A percentile compares a stretch with the other conserved stretches of the same genome.
Conservation (phyloP, 2,329 filamentous ascomycete genomes). For the Apiospora rasikravindrae region DNA sequence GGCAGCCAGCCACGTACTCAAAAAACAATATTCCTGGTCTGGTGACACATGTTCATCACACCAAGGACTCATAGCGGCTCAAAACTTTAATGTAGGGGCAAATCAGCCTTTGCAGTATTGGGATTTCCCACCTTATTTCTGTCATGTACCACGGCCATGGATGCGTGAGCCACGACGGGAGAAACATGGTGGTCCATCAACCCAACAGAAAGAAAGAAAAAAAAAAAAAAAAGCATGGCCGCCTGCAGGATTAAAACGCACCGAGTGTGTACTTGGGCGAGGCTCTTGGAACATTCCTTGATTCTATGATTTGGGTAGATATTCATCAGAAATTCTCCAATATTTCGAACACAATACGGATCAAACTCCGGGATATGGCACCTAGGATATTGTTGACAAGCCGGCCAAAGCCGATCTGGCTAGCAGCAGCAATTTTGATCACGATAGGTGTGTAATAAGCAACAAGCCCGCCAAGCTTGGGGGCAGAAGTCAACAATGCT, state of each 20-base stretch:
- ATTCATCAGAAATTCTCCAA: neutral
- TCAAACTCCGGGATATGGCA: neutral
- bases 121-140: neutral
- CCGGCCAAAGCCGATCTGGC: conserved; percentile 4
- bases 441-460: neutral
- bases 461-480: neutral
- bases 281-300: neutral
- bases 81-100: conserved; percentile 8
- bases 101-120: neutral
- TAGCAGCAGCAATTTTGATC: neutral
- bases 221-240: neutral
- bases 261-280: neutral
- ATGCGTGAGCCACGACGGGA: neutral
- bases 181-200: neutral
- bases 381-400: neutral
- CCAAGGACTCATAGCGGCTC: neutral
- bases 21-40: neutral
- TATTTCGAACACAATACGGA: neutral
- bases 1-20: neutral
- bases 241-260: neutral
- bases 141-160: neutral
- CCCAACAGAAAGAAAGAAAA: neutral
- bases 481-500: neutral
- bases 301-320: neutral
- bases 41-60: neutral